Conservation (phyloP, 2,329 filamentous ascomycete species). For the Achaetomium macrosporum region DNA sequence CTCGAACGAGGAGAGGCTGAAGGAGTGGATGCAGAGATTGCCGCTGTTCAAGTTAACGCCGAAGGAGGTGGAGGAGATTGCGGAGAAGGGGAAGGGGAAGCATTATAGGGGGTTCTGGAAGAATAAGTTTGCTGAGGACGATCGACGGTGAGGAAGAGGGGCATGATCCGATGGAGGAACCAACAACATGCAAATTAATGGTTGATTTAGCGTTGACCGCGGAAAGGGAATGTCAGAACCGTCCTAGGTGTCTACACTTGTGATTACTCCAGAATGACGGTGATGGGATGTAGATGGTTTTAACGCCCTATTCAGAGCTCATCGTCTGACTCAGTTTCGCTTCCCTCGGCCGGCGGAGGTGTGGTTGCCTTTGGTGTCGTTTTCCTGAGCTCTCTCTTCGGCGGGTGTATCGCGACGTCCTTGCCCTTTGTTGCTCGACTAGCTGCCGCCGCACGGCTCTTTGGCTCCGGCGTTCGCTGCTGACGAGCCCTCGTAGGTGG, state of each 20-base stretch:
- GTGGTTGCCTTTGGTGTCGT: conserved; percentile 16
- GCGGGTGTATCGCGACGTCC: conserved; percentile 13
- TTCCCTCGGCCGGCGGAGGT: conserved; percentile 30
- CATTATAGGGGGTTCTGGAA: conserved; percentile 57
- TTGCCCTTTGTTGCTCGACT: conserved; percentile 10
- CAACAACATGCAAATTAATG: not conserved
- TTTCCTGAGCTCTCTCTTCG: conserved; percentile 4
- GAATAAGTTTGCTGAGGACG: conserved; percentile 46
- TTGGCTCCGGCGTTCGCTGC: not conserved
- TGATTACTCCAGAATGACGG: too few relatives aligned
- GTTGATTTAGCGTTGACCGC: not conserved
- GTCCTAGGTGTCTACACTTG: too few relatives aligned
- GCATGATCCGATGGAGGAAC: not conserved
- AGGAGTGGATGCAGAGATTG: conserved; percentile 47
- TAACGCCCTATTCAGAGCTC: conserved; percentile 38
- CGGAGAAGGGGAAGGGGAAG: conserved; percentile 51
- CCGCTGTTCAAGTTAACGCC: conserved; percentile 53
- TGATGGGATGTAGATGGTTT: too few relatives aligned
- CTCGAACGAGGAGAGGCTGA: conserved; percentile 50
- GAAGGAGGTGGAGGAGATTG: conserved; percentile 52
- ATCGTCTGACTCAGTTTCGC: conserved; percentile 52
- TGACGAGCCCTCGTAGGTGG: conserved; percentile 5
- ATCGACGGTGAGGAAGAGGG: conserved; percentile 31
- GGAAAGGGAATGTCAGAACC: too few relatives aligned
- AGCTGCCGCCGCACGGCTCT: not conserved